These are phyloP conservation scores for Eremothecium gossypii DNA, from an alignment of 1,139 yeast genomes.

Conservation along the genomic window DNA sequence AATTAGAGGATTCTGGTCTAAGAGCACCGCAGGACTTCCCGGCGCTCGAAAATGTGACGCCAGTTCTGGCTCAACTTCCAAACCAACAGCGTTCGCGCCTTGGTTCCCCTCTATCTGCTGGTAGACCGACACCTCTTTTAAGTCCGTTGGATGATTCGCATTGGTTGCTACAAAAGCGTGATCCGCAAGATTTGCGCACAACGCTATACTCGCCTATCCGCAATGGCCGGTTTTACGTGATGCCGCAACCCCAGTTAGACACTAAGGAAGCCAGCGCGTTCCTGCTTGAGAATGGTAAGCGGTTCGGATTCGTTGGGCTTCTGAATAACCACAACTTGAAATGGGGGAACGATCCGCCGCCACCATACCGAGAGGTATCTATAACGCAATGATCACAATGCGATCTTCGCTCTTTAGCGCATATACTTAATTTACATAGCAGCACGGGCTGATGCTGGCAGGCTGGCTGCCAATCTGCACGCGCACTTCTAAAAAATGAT, in stretches of 20 bases:
- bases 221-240: slow-evolving; percentile 9
- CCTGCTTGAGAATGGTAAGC: slow-evolving; percentile 9
- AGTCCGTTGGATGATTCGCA: slow-evolving; percentile 13
- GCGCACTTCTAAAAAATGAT: too few species aligned
- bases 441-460: too few species aligned
- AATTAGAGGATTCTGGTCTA: neutral
- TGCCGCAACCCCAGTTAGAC: slow-evolving; percentile 1
- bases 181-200: slow-evolving; percentile 15
- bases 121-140: neutral
- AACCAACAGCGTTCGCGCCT: neutral
- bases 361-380: slow-evolving; percentile 14
- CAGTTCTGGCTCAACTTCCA: neutral
- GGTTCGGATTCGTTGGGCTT: slow-evolving; percentile 17
- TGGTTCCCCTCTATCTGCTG: neutral
- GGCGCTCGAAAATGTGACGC: neutral
- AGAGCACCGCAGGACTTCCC: neutral
- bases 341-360: slow-evolving; percentile 22
- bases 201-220: slow-evolving; percentile 18
- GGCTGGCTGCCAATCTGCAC: too few species aligned
- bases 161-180: slow-evolving; percentile 12
- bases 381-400: neutral
- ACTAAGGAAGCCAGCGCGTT: neutral
- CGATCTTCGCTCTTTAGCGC: neutral
- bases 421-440: neutral
- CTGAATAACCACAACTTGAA: slow-evolving; percentile 13